phyloP scores from a whole-genome alignment of 1,139 yeast genomes.

The Lodderomyces beijingensis region DNA sequence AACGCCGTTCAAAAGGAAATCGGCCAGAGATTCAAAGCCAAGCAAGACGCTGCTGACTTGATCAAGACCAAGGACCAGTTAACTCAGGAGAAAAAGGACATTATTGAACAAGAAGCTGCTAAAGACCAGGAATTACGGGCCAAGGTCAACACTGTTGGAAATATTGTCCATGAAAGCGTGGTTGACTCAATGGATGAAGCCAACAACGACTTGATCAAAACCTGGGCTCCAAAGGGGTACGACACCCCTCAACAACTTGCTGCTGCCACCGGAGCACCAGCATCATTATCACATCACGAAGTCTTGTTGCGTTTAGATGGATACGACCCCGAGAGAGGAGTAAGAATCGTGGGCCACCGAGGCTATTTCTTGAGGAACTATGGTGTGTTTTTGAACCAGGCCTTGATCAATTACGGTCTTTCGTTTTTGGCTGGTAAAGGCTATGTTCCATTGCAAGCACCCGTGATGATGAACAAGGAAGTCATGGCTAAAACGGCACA shows the following conservation, averaged over 20 bases:
- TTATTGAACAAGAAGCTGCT: constrained; percentile 65
- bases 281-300: constrained; percentile 91
- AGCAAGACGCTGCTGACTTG: constrained; percentile 88
- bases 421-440: constrained; percentile 75
- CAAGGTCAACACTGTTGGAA: constrained; percentile 89
- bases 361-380: constrained; percentile 93
- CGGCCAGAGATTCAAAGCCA: constrained; percentile 87
- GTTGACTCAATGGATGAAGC: constrained; percentile 86
- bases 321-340: constrained; percentile 98
- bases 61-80: constrained; percentile 75
- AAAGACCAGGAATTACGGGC: constrained; percentile 70
- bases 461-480: constrained; percentile 99
- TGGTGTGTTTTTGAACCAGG: constrained; percentile 97
- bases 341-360: constrained; percentile 95
- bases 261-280: constrained; percentile 70
- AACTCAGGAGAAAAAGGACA: constrained; percentile 62
- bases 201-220: constrained; percentile 79
- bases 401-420: constrained; percentile 93
- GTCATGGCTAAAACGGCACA: constrained; percentile 99
- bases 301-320: constrained; percentile 92
- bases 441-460: constrained; percentile 93
- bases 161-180: constrained; percentile 88
- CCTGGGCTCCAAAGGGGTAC: constrained; percentile 73
- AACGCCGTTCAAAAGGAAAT: constrained; percentile 89
- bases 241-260: constrained; percentile 60